Evolutionary conservation across 257 asterid species (phyloP).

Genomic region (Plantago elongata): DNA sequence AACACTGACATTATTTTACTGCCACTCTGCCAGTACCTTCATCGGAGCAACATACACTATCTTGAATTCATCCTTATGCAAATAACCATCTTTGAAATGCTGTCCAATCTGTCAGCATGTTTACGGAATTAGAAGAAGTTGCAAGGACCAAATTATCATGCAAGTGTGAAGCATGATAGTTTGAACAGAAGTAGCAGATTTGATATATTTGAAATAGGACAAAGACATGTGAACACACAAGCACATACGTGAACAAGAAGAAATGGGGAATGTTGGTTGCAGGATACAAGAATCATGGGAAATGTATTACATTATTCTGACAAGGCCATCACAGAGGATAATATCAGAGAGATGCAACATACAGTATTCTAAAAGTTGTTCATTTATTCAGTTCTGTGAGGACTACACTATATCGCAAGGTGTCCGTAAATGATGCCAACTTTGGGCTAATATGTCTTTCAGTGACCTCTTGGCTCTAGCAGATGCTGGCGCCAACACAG

Average conservation of each 20-base stretch:
- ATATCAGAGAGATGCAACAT: too few species aligned
- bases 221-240: constrained; percentile 12
- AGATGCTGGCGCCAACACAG: constrained; percentile 28
- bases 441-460: constrained; percentile 32
- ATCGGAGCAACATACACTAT: constrained; percentile 98
- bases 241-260: constrained; percentile 3
- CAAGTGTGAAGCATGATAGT: constrained; percentile 19
- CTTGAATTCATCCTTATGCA: constrained; percentile 96
- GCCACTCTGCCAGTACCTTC: constrained; percentile 57
- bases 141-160: constrained; percentile 17
- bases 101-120: constrained; percentile 56
- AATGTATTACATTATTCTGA: not conserved
- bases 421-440: too few species aligned
- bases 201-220: not conserved
- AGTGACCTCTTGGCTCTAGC: constrained; percentile 39
- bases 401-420: constrained; percentile 5
- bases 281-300: not conserved
- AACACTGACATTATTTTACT: not conserved
- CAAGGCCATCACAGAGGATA: constrained; percentile 5
- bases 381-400: too few species aligned
- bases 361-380: too few species aligned
- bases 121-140: not conserved
- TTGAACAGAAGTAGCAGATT: constrained; percentile 15
- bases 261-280: not conserved
- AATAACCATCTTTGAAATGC: constrained; percentile 90